A percentile compares a stretch with the other conserved stretches of the same genome.
Evolutionary conservation across 805 yeast species (phyloP).

Genomic region (Metschnikowia cerradonensis): DNA sequence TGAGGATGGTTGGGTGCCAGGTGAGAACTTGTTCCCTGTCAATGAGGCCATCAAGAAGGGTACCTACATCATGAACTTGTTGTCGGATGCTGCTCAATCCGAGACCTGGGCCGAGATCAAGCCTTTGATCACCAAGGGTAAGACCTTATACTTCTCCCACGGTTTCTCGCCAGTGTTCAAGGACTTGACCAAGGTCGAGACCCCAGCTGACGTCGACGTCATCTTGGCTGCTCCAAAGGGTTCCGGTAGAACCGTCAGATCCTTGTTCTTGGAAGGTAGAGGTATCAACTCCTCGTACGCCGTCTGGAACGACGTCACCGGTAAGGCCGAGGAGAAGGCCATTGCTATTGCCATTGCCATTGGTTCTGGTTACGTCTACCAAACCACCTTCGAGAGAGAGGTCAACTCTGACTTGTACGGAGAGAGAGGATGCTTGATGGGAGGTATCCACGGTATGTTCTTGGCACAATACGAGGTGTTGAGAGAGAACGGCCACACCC

Average conservation of each 20-base stretch:
- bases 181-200: constrained; percentile 92
- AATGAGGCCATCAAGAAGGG: constrained; percentile 90
- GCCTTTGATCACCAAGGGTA: constrained; percentile 93
- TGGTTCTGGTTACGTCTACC: constrained; percentile 99
- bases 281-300: constrained; percentile 99
- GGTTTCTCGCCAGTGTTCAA: constrained; percentile 99
- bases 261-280: constrained; percentile 99
- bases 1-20: constrained; percentile 99
- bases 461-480: constrained; percentile 99
- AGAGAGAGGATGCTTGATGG: constrained; percentile 99
- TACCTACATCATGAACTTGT: constrained; percentile 93
- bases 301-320: constrained; percentile 98
- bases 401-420: constrained; percentile 99
- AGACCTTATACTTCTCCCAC: constrained; percentile 98
- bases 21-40: constrained; percentile 94
- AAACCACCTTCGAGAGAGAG: constrained; percentile 98
- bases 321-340: constrained; percentile 99
- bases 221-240: constrained; percentile 99
- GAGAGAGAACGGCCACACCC: constrained; percentile 99
- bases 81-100: constrained; percentile 99
- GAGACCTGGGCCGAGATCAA: constrained; percentile 90
- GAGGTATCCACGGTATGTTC: constrained; percentile 99
- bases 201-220: constrained; percentile 93
- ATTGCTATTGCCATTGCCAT: constrained; percentile 98
- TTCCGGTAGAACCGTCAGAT: constrained; percentile 99